Evolutionary conservation across 768 basidiomycete genomes (phyloP).

Genomic region (Mycena epipterygia): DNA sequence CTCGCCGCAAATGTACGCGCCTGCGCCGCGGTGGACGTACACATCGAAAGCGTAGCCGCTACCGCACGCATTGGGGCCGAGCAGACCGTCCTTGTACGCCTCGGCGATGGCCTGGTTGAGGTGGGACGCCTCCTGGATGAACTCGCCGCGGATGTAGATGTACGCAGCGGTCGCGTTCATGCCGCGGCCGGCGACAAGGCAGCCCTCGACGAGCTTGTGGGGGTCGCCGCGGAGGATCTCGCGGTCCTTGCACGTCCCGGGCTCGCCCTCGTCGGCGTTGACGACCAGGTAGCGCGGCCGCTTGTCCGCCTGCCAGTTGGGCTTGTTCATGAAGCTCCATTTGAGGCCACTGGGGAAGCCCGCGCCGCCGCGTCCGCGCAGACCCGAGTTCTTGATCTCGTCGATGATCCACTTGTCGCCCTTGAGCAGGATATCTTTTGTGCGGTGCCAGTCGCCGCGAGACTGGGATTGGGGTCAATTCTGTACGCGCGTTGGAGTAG

Average conservation of each 20-base stretch:
- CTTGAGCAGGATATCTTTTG: slow-evolving; percentile 95
- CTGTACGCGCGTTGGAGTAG: neutral
- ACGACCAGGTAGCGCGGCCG: slow-evolving; percentile 97
- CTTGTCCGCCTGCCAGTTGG: slow-evolving; percentile 96
- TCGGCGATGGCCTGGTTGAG: slow-evolving; percentile 96
- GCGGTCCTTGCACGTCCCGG: slow-evolving; percentile 98
- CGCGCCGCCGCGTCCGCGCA: slow-evolving; percentile 96
- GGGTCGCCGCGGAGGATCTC: slow-evolving; percentile 98
- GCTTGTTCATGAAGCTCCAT: slow-evolving; percentile 99
- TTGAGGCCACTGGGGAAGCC: slow-evolving; percentile 98
- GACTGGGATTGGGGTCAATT: slow-evolving; percentile 58
- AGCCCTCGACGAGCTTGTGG: slow-evolving; percentile 98
- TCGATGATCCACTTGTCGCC: slow-evolving; percentile 99
- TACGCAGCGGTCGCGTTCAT: slow-evolving; percentile 99
- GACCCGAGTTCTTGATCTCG: slow-evolving; percentile 94
- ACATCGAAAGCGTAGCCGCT: slow-evolving; percentile 97
- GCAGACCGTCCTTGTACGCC: slow-evolving; percentile 89
- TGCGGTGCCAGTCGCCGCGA: slow-evolving; percentile 98
- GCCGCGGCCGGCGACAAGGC: slow-evolving; percentile 93
- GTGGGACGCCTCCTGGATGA: slow-evolving; percentile 94
- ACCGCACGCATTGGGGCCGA: slow-evolving; percentile 94
- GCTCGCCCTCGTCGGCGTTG: slow-evolving; percentile 99
- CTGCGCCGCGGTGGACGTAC: slow-evolving; percentile 98
- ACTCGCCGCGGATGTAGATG: slow-evolving; percentile 99
- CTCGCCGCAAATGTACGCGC: slow-evolving; percentile 99